phyloP scores from a whole-genome alignment of 2,329 filamentous ascomycete genomes.

The Alternaria sp. region DNA sequence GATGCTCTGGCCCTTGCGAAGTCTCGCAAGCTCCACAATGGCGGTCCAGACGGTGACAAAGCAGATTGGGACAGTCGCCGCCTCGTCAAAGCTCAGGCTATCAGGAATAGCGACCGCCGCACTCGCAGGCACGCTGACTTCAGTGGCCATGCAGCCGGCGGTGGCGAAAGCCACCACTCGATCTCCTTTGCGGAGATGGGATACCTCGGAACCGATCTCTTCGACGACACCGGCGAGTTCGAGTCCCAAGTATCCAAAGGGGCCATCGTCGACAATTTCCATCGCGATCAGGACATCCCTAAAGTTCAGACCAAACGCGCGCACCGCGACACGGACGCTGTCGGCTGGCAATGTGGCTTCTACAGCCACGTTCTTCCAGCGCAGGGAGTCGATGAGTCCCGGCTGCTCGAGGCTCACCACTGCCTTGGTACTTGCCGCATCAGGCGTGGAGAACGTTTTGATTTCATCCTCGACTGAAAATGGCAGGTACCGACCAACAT shows the following conservation, averaged over 20 bases:
- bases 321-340: no score
- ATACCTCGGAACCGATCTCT: background rate
- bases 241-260: background rate
- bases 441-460: background rate
- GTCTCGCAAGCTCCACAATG: background rate
- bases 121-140: background rate
- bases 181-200: background rate
- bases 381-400: background rate
- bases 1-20: conserved; percentile 30
- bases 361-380: conserved; percentile 19
- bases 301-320: conserved; percentile 19
- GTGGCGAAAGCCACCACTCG: background rate
- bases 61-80: background rate
- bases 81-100: background rate
- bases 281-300: conserved; percentile 11
- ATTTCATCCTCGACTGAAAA: background rate
- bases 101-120: background rate
- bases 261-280: no score
- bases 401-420: no score
- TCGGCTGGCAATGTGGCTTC: no score
- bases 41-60: no score
- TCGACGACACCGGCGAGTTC: background rate
- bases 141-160: no score
- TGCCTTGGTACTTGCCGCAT: no score
- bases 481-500: background rate